Evolutionary conservation across 2,329 filamentous ascomycete genomes (phyloP), one percentile per base, ranked within the genome.

Genomic region (Didymosphaeria variabile): DNA sequence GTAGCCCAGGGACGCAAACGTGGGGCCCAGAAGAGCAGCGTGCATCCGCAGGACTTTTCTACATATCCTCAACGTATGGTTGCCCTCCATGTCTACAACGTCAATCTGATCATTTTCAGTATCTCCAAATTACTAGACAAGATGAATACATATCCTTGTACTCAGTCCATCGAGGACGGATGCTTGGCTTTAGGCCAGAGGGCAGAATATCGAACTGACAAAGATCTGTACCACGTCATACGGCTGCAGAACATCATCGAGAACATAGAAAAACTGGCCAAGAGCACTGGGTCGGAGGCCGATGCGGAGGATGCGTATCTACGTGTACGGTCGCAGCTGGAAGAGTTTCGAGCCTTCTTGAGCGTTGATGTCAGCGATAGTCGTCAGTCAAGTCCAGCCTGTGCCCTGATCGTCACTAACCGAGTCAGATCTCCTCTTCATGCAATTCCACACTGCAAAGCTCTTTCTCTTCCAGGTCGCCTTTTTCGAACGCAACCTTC

Each of bases 21-120:
- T 76, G 73, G 71, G 73, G 76, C 3, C 58, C 65, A n/a, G 81
- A 82, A 26, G 80, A 81, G 56, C 78, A 81, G 55, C 75, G 81
- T 50, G 80, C 81, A 2, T 73, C 81, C 13, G 77, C 79, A 3
- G 82, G 80, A 4, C 77, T 79, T 31, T 83, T 79, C 61, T 81
- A 80, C 61, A 66, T 83, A 13, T 78, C 79, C 12, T 80, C 80
- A 5, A 74, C 76, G 80, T 81, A 65, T 61, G n/a, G 50, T 26
- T 13, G 19, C 2, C 9, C n/a, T 7, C 15, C 13, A 9, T 9
- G 7, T 1, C 2, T 21, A 21, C 26, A 5, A 38, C 23, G 17
- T n/a, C n/a, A 23, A 49, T 51, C 67, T 72, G 34, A 72, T 50
- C 34, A 45, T 51, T 3, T 38, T 5, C 53, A 81, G 77, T 13